These are phyloP conservation scores for Sordariomycetes sp. DNA, from an alignment of 2,329 filamentous ascomycete genomes.

Conservation along the genomic window DNA sequence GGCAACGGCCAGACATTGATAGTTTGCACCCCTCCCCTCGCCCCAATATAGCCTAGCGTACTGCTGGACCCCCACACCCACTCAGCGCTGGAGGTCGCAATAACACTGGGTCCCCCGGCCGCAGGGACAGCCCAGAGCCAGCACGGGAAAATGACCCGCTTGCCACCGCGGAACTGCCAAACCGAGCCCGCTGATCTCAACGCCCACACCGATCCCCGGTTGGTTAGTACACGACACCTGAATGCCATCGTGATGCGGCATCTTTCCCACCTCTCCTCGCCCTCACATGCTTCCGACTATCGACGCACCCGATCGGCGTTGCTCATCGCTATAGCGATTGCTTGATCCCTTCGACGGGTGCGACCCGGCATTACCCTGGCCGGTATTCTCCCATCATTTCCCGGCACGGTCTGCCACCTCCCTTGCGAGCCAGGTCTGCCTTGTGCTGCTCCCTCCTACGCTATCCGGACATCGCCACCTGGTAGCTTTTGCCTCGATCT, in stretches of 20 bases:
- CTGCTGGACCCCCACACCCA: background rate
- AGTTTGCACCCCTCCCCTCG: background rate
- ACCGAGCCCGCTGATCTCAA: constrained; percentile 1
- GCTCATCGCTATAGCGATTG: background rate
- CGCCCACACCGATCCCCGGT: background rate
- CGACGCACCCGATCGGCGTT: background rate
- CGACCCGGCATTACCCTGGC: background rate
- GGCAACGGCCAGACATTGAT: background rate
- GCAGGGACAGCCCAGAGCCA: background rate
- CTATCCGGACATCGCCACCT: background rate
- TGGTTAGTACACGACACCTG: background rate
- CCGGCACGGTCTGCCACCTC: background rate
- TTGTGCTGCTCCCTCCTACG: background rate
- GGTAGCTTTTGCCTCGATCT: background rate
- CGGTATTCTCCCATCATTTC: background rate
- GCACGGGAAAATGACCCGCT: constrained; percentile 1
- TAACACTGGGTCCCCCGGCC: background rate
- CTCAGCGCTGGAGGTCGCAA: background rate
- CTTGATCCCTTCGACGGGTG: background rate
- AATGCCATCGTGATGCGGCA: background rate
- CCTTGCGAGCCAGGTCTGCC: background rate
- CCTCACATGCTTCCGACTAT: background rate
- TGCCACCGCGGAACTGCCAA: background rate
- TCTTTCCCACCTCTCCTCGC: background rate
- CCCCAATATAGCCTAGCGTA: background rate